Evolutionary conservation across 2,329 filamentous ascomycete genomes (phyloP).

Genomic region (Ceratocystis cacaofunesta): DNA sequence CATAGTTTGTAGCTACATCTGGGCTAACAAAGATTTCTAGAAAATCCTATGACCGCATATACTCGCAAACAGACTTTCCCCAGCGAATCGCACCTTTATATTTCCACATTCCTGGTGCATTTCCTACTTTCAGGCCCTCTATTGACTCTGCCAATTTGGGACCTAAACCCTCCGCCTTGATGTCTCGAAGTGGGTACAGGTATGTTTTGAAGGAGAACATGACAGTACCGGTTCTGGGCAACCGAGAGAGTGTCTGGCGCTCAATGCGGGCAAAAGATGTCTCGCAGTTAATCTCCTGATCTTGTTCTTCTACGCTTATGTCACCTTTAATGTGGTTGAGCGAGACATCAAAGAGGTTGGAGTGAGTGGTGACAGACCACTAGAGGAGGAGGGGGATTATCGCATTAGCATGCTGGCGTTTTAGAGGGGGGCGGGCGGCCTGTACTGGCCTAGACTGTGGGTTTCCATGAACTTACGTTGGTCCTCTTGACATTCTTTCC

Average conservation of each 20-base stretch:
- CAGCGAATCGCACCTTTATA: conserved; percentile 37
- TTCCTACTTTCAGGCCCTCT: conserved; percentile 35
- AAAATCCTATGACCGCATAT: conserved; percentile 25
- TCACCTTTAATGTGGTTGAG: conserved; percentile 27
- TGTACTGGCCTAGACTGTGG: neutral
- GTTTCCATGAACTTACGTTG: conserved; percentile 28
- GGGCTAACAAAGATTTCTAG: no score
- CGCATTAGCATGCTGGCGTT: neutral
- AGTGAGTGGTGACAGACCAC: conserved; percentile 36
- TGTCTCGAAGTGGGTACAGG: conserved; percentile 32
- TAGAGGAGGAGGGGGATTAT: conserved; percentile 19
- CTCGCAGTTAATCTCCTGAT: conserved; percentile 28
- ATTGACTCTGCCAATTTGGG: conserved; percentile 35
- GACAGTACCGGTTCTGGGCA: conserved; percentile 32
- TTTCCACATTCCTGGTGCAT: conserved; percentile 38
- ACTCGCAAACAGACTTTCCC: conserved; percentile 33
- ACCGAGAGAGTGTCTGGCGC: conserved; percentile 36
- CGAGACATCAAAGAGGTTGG: conserved; percentile 27
- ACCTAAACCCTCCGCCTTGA: conserved; percentile 36
- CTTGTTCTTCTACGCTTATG: conserved; percentile 23
- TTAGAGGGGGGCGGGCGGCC: neutral
- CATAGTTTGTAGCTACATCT: neutral
- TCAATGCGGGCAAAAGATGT: conserved; percentile 32
- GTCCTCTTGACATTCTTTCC: conserved; percentile 36
- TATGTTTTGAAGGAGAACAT: conserved; percentile 44